A percentile compares a stretch with the other conserved stretches of the same genome.
phyloP scores from a whole-genome alignment of 2,329 filamentous ascomycete genomes.

The Microcera coccophila region DNA sequence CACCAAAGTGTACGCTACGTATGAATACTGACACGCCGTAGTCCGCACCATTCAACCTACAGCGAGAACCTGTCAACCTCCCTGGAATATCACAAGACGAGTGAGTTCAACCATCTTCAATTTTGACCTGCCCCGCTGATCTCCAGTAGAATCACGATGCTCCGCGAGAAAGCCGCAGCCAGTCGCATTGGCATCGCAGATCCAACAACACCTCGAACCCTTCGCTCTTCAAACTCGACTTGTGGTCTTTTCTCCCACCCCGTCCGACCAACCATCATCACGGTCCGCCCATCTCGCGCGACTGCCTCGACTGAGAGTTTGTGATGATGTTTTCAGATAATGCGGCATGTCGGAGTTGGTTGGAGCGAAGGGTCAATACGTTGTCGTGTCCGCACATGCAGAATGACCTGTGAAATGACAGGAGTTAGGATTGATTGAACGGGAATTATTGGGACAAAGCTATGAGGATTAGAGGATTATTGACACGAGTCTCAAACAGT shows the following conservation, averaged over 20 bases:
- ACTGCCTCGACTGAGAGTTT: slow-evolving; percentile 25
- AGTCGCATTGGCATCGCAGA: slow-evolving; percentile 46
- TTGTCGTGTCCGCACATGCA: too few species aligned
- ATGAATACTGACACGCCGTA: slow-evolving; percentile 31
- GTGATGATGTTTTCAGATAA: too few species aligned
- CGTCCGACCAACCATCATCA: slow-evolving; percentile 20
- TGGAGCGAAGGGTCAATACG: not conserved
- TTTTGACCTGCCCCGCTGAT: not conserved
- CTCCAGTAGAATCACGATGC: slow-evolving; percentile 40
- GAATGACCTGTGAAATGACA: too few species aligned
- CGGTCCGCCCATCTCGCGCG: slow-evolving; percentile 16
- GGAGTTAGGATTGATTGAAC: too few species aligned
- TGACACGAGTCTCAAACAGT: too few species aligned
- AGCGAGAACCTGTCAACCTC: slow-evolving; percentile 49
- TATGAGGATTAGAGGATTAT: too few species aligned
- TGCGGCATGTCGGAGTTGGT: not conserved
- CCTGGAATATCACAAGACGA: slow-evolving; percentile 57
- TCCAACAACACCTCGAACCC: slow-evolving; percentile 19
- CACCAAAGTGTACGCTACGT: too few species aligned
- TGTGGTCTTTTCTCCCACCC: slow-evolving; percentile 24
- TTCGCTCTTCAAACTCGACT: slow-evolving; percentile 21
- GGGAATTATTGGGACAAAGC: too few species aligned
- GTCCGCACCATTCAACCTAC: slow-evolving; percentile 58
- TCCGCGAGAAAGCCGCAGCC: slow-evolving; percentile 51
- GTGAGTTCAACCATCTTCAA: slow-evolving; percentile 38